Percentiles rank a stretch among this genome's conserved stretches.
Evolutionary conservation across 2,329 filamentous ascomycete species (phyloP).

Genomic region (Phaeoacremonium minimum): DNA sequence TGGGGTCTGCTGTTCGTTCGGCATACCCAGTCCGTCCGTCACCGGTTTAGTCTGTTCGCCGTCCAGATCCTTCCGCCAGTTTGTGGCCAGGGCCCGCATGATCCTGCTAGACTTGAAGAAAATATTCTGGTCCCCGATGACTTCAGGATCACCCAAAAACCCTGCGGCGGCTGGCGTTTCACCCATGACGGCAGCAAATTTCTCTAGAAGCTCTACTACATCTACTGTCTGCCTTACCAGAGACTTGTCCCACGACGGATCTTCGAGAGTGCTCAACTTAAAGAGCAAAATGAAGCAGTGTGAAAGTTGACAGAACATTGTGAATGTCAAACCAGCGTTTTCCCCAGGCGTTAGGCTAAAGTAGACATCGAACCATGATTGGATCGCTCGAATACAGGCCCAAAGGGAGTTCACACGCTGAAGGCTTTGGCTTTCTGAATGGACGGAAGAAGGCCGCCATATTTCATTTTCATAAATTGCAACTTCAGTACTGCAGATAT

Average conservation of each 20-base stretch:
- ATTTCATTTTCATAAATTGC: conserved; percentile 29
- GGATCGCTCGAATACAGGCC: conserved; percentile 19
- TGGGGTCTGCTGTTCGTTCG: conserved; percentile 2
- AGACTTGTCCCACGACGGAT: conserved; percentile 31
- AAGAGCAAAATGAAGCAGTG: conserved; percentile 26
- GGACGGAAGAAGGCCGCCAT: conserved; percentile 10
- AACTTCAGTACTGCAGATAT: conserved; percentile 29
- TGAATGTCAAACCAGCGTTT: conserved; percentile 26
- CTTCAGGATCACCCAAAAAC: conserved; percentile 5
- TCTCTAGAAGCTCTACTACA: conserved; percentile 21
- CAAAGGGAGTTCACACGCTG: conserved; percentile 18
- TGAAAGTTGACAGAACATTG: conserved; percentile 25
- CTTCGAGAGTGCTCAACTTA: conserved; percentile 25
- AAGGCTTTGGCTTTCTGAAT: conserved; percentile 4
- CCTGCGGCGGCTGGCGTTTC: not conserved
- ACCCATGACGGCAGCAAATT: conserved; percentile 10
- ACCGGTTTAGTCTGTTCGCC: not conserved
- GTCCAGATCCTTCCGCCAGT: not conserved
- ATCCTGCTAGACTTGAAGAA: conserved; percentile 1
- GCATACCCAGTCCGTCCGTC: conserved; percentile 1
- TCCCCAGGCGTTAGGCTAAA: conserved; percentile 20
- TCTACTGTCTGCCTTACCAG: conserved; percentile 24
- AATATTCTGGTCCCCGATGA: conserved; percentile 2
- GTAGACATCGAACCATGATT: conserved; percentile 26
- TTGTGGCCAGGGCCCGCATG: not conserved